Base-by-base conservation (phyloP, 2,329 filamentous ascomycete species). In the Nemania bipapillata region DNA sequence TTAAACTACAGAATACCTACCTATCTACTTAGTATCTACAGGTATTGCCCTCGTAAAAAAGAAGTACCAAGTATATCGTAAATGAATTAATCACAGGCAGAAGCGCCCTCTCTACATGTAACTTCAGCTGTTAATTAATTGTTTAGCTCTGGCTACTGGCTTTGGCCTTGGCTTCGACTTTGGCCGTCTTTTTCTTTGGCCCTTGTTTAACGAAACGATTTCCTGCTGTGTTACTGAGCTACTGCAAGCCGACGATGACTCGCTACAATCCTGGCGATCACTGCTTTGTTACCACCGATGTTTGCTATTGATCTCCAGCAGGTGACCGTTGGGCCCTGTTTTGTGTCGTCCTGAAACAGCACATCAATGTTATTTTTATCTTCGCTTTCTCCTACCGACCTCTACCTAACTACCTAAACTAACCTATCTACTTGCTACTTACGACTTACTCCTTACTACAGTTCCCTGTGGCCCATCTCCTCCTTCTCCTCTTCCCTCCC, bases 281-380 rank as follows among this genome's bases (percentile, higher is more conserved):
- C 68, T 74, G 72, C 54, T 65, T n/a, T 24, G 17, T 42, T 68
- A 64, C 70, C 66, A 71, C 71, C 62, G 30, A 61, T 63, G 61
- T 70, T 70, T 70, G 68, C 68, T 73, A 65, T 64, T 55, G 66
- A 74, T 73, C 69, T 73, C 64, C 63, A 64, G 69, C 54, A 63
- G 64, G 56, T 65, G 59, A 59, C 53, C 61, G 49, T 65, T 64
- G 63, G 63, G 65, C 66, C 68, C 65, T 70, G 71, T 74, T 75
- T 74, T 74, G 74, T 68, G 54, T 74, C 60, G 63, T 72, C 69
- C 69, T 76, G 75, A 75, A 72, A 70, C 70, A 56, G 64, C 72
- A 62, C 71, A 70, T 69, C 61, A 70, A 70, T 68, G 70, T 72
- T 74, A 74, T 75, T 74, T 75, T 75, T 75, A 74, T 75, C 71